These are phyloP conservation scores for Voacanga thouarsii DNA, from an alignment of 257 asterid genomes.

Conservation along the genomic window DNA sequence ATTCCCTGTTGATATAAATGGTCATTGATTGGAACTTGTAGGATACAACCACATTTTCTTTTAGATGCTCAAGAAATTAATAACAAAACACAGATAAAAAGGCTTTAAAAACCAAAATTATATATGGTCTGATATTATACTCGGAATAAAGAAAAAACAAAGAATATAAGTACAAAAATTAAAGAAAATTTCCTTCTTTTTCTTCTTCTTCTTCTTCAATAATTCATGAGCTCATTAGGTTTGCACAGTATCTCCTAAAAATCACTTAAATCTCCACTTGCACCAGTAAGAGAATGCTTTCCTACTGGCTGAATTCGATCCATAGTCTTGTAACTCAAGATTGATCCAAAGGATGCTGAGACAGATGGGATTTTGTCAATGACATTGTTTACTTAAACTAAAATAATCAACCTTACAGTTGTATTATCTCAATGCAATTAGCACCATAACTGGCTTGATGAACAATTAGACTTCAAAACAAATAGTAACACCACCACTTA, in stretches of 20 bases:
- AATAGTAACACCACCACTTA: background rate
- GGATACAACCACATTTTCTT: slow-evolving; percentile 74
- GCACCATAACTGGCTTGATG: background rate
- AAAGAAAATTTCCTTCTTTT: slow-evolving; percentile 7
- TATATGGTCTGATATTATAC: slow-evolving; percentile 62
- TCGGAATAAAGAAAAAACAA: slow-evolving; percentile 22
- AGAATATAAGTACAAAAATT: slow-evolving; percentile 17
- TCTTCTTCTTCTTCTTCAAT: slow-evolving; percentile 9
- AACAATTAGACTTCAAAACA: background rate
- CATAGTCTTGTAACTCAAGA: slow-evolving; percentile 89
- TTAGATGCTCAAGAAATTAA: slow-evolving; percentile 40
- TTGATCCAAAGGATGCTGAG: slow-evolving; percentile 93
- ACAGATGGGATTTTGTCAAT: slow-evolving; percentile 6
- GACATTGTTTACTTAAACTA: slow-evolving; percentile 2
- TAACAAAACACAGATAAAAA: slow-evolving; percentile 35
- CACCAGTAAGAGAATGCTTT: slow-evolving; percentile 92
- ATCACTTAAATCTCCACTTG: slow-evolving; percentile 96
- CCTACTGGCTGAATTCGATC: slow-evolving; percentile 91
- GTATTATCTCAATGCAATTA: background rate
- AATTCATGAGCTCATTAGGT: slow-evolving; percentile 74
- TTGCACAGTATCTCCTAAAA: slow-evolving; percentile 88
- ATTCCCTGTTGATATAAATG: slow-evolving; percentile 82
- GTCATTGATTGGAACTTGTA: slow-evolving; percentile 80
- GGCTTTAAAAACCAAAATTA: slow-evolving; percentile 52
- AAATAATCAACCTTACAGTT: background rate